Evolutionary conservation across 345 rosid genomes (phyloP), one percentile per base, ranked within the genome.

Genomic region (Psidium guajava): DNA sequence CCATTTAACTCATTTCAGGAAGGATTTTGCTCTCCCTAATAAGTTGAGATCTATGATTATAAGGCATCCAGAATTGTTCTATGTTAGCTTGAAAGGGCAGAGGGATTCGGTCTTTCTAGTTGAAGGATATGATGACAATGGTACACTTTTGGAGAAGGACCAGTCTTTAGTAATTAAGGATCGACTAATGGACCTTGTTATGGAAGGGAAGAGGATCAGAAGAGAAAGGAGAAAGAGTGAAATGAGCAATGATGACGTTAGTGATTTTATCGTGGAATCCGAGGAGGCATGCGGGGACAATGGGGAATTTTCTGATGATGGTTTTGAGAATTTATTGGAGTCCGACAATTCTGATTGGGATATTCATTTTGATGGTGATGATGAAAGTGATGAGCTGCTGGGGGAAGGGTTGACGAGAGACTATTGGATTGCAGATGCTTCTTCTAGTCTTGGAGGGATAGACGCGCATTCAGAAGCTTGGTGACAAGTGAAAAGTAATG

Each of bases 1-100:
- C 77, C 98, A 96, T 86, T 88, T 96, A 91, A 94, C 98, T 24
- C 98, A 94, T 89, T 95, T 96, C 88, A 91, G 99, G 90, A 94
- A 94, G 56, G 99, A 96, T 80, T 94, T 94, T 59, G 90, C 90
- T 32, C 90, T 96, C 5, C 89, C 98, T 18, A 95, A 95, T 83
- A 92, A 94, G 91, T 81, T 94, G 90, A 92, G 96, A 90, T 91
- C 90, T 2, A 87, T 96, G 97, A 87, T 95, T 51, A 86, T 92
- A 82, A 92, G 99, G 86, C 99, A 95, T 86, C 98, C 98, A 5
- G 98, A 95, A 86, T 84, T 96, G 75, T 95, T 96, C 89, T 96
- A 96, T 50, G 92, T 94, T 54, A 95, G 98, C 84, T 58, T 94
- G 88, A 96, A 96, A 88, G 98, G 99, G 6, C 83, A 89, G 11